Conservation (phyloP, 2,329 filamentous ascomycete species). For the Geoglossum cookeanum region DNA sequence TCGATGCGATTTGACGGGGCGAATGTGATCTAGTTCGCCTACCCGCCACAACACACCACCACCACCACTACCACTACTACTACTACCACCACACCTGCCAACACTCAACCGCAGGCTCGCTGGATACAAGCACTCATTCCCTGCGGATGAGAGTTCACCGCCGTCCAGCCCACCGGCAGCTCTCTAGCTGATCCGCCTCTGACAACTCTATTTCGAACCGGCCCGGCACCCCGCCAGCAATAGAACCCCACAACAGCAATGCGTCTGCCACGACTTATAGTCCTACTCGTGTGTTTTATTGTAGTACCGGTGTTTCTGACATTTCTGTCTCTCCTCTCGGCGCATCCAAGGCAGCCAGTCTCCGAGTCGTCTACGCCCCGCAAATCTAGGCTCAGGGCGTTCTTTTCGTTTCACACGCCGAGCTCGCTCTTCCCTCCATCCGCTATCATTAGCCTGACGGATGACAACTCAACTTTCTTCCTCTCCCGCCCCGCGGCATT, state of each 20-base stretch:
- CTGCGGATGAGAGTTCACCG: neutral
- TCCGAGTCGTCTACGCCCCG: neutral
- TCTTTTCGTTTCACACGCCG: slow-evolving; percentile 34
- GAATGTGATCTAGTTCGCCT: neutral
- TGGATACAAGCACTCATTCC: neutral
- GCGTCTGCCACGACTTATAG: slow-evolving; percentile 27
- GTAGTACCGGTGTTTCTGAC: slow-evolving; percentile 29
- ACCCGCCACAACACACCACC: neutral
- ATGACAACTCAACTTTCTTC: slow-evolving; percentile 97
- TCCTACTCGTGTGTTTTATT: slow-evolving; percentile 27
- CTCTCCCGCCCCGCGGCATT: slow-evolving; percentile 84
- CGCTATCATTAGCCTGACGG: slow-evolving; percentile 85
- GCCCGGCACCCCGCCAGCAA: neutral
- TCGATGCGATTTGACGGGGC: neutral
- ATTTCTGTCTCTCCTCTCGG: slow-evolving; percentile 23
- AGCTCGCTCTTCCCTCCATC: slow-evolving; percentile 88
- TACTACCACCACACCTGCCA: neutral
- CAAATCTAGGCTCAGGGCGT: slow-evolving; percentile 16
- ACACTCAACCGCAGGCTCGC: neutral
- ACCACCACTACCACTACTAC: neutral
- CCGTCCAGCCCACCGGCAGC: neutral
- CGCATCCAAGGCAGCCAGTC: slow-evolving; percentile 4
- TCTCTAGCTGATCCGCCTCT: neutral
- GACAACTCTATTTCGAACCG: too few relatives aligned
- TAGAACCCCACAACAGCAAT: slow-evolving; percentile 15